phyloP scores from a whole-genome alignment of 1,139 yeast species.

The Suhomyces guaymorum region DNA sequence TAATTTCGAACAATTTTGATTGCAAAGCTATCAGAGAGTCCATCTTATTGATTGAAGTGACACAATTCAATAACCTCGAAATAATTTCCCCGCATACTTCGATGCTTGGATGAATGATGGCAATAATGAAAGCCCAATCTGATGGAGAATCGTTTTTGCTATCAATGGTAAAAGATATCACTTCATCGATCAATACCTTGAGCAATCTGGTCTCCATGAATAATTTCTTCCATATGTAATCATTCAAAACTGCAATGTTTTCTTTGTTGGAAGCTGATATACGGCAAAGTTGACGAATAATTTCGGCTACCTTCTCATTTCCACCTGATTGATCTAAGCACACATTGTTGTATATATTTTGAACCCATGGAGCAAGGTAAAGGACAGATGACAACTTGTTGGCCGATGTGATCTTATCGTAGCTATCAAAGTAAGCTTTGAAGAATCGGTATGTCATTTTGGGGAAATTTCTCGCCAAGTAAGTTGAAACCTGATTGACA shows the following conservation, averaged over 20 bases:
- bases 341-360: conserved; percentile 61
- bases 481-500: conserved; percentile 60
- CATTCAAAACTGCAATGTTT: conserved; percentile 38
- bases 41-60: conserved; percentile 49
- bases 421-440: conserved; percentile 59
- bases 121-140: conserved; percentile 63
- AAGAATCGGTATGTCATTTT: conserved; percentile 63
- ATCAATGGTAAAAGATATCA: conserved; percentile 72
- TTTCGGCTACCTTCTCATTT: conserved; percentile 57
- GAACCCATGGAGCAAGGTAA: conserved; percentile 78
- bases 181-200: conserved; percentile 66
- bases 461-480: conserved; percentile 58
- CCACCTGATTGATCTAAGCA: conserved; percentile 59
- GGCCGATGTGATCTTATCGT: conserved; percentile 42
- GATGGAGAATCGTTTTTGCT: conserved; percentile 66
- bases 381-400: conserved; percentile 45
- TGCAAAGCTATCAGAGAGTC: conserved; percentile 60
- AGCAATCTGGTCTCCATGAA: conserved; percentile 63
- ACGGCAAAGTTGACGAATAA: conserved; percentile 64
- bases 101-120: conserved; percentile 70
- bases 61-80: conserved; percentile 50
- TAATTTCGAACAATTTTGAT: conserved; percentile 69
- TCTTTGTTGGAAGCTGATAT: conserved; percentile 55
- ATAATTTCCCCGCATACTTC: conserved; percentile 72
- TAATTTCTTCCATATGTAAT: conserved; percentile 70